Evolutionary conservation across 2,329 filamentous ascomycete species (phyloP).

Genomic region (Monilinia fructicola): DNA sequence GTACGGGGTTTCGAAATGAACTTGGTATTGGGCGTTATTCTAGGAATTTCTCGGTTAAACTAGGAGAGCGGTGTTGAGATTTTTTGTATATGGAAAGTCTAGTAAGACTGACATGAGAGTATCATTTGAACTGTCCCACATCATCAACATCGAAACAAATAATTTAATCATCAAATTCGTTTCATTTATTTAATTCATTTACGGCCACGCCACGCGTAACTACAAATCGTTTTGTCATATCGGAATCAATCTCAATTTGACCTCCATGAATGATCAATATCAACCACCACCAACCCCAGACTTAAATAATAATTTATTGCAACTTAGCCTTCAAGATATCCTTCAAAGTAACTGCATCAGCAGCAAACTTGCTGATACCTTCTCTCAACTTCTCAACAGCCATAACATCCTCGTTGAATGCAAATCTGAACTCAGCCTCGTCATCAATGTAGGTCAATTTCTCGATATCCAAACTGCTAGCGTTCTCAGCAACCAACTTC

Average conservation of each 20-base stretch:
- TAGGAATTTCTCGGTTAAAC: too few species aligned
- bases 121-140: too few species aligned
- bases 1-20: too few species aligned
- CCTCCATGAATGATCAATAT: conserved; percentile 6
- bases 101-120: too few species aligned
- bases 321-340: conserved; percentile 88
- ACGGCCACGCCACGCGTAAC: not conserved
- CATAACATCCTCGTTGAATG: conserved; percentile 99
- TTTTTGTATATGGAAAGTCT: too few species aligned
- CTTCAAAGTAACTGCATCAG: conserved; percentile 93
- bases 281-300: not conserved
- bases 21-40: too few species aligned
- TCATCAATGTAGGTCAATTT: conserved; percentile 90
- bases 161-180: conserved; percentile 13
- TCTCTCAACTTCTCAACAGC: conserved; percentile 98
- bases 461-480: conserved; percentile 69
- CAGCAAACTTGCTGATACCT: conserved; percentile 99
- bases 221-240: not conserved
- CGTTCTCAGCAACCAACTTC: conserved; percentile 79
- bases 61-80: too few species aligned
- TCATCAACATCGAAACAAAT: not conserved
- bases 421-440: conserved; percentile 92
- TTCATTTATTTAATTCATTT: conserved; percentile 9
- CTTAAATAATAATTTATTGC: conserved; percentile 20
- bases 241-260: conserved; percentile 9